Percentiles rank a stretch among this genome's conserved stretches.
Evolutionary conservation across 257 asterid genomes (phyloP).

Genomic region (Solanum etuberosum): DNA sequence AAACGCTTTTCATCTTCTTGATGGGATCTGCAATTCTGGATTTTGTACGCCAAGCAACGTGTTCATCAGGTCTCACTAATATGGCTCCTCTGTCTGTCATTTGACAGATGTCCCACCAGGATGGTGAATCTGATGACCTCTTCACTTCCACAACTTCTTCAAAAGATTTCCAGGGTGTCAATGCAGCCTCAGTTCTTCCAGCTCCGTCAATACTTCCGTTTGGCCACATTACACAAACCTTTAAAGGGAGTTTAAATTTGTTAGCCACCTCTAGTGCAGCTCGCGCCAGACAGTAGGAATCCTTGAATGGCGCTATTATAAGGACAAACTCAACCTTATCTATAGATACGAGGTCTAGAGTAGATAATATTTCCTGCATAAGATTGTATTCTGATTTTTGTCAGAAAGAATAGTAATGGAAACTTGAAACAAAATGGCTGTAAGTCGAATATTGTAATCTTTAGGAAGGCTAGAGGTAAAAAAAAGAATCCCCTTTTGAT

Average conservation of each 20-base stretch:
- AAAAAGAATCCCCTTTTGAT: background rate
- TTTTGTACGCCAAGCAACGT: conserved; percentile 66
- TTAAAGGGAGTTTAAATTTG: conserved; percentile 34
- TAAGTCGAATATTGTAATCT: background rate
- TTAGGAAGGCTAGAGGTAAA: background rate
- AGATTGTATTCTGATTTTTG: background rate
- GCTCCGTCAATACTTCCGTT: conserved; percentile 12
- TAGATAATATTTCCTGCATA: conserved; percentile 50
- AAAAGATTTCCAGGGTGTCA: conserved; percentile 49
- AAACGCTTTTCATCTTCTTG: conserved; percentile 39
- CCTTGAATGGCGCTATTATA: conserved; percentile 61
- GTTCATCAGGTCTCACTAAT: conserved; percentile 92
- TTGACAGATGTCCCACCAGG: conserved; percentile 89
- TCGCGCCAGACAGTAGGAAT: conserved; percentile 56
- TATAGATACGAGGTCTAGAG: conserved; percentile 59
- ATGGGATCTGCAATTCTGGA: conserved; percentile 22
- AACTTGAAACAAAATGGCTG: background rate
- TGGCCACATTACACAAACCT: conserved; percentile 69
- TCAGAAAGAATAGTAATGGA: background rate
- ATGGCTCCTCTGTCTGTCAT: conserved; percentile 68
- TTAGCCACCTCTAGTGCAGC: conserved; percentile 61
- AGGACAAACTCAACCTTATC: conserved; percentile 63
- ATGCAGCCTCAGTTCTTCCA: conserved; percentile 27
- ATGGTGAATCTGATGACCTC: conserved; percentile 21
- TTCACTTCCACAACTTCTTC: conserved; percentile 49